Evolutionary conservation across 202 grass and related monocot species (phyloP), one percentile per base, ranked within the genome.

Genomic region (Sporobolus alterniflorus): DNA sequence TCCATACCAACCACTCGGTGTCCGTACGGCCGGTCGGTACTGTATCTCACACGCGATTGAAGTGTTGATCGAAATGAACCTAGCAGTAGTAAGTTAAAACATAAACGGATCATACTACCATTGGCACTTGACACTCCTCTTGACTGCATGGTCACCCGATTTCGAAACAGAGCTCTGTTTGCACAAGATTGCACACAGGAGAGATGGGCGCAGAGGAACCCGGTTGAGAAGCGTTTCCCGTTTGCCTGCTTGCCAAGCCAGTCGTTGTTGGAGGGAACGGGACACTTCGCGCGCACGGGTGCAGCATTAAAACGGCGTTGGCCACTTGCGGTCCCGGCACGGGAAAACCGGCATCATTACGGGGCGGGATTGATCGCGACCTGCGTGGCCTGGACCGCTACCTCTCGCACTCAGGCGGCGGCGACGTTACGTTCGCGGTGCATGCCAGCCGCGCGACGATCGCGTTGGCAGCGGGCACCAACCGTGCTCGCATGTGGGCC

Each of bases 281-380:
- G 9, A 44, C 85, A 57, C n/a, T 29, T 48, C 26, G 54, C 34
- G 41, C 67, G 74, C 86, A 84, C 62, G 77, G 52, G 64, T 3
- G 70, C 0, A 33, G 62, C 87, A 84, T 84, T 89, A 52, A 81
- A 75, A 26, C 75, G 52, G 43, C 76, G 82, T 76, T 75, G 70
- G 81, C 50, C 1, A 2, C 10, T 69, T 36, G 52, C 44, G 50
- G 63, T 13, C 31, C 69, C 62, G 40, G 29, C 49, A 89, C 82
- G 77, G 72, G 47, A 77, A 79, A 73, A 10, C 62, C n/a, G 52
- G 51, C 32, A 34, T 64, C 22, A 34, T 36, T 11, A 36, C 43
- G 36, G 17, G n/a, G 5, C 34, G 47, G 55, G 59, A 15, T 3
- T 63, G 73, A 49, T 3, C 0, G 67, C 69, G 83, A 83, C 34